Evolutionary conservation across 257 asterid species (phyloP).

Genomic region (Ilex aquifolium): DNA sequence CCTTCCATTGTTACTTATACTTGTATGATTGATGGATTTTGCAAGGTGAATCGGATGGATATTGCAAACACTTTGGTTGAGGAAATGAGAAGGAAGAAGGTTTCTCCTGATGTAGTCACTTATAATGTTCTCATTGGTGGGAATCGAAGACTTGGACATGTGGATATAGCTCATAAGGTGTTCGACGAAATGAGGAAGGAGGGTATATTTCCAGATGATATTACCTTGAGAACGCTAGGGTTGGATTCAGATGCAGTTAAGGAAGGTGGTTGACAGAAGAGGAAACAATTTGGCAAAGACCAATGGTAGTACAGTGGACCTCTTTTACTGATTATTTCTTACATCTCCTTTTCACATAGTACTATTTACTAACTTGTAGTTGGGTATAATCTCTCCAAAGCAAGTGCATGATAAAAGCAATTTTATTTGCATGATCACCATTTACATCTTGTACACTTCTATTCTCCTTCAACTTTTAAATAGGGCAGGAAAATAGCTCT

Average conservation of each 20-base stretch:
- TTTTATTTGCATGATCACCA: neutral
- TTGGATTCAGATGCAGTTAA: neutral
- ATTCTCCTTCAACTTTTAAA: neutral
- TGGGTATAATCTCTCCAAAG: neutral
- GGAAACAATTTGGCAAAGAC: neutral
- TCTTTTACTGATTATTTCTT: neutral
- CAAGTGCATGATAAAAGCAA: neutral
- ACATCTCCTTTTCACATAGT: neutral
- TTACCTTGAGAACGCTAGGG: slow-evolving; percentile 19
- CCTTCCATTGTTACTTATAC: slow-evolving; percentile 65
- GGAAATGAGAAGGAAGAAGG: slow-evolving; percentile 29
- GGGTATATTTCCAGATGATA: slow-evolving; percentile 29
- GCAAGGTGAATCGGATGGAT: slow-evolving; percentile 27
- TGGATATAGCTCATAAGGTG: slow-evolving; percentile 27
- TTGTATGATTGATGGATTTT: slow-evolving; percentile 49
- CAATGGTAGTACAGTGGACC: neutral
- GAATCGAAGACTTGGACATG: slow-evolving; percentile 27
- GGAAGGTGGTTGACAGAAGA: neutral
- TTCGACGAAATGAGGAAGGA: slow-evolving; percentile 25
- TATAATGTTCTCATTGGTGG: slow-evolving; percentile 39
- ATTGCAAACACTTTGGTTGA: slow-evolving; percentile 23
- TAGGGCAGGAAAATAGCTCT: neutral
- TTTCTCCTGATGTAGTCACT: slow-evolving; percentile 35
- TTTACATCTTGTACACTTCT: neutral
- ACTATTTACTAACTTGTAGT: too few relatives aligned